Evolutionary conservation across 352 stramenopile genomes (phyloP), one percentile per base, ranked within the genome.

Genomic region (Phytophthora hybrid): DNA sequence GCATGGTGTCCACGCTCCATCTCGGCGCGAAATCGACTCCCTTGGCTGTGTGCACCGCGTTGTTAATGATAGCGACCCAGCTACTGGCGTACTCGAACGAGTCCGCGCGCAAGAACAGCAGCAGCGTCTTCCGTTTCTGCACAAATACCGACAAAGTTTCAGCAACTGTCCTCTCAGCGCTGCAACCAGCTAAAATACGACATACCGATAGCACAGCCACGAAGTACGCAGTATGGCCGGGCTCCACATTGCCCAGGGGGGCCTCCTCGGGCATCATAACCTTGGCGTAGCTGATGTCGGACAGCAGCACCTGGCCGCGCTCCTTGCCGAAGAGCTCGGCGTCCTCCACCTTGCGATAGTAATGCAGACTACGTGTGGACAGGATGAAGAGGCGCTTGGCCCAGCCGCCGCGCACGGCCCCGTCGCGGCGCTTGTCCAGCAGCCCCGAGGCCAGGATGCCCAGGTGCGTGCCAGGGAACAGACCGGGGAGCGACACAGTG

Each of bases 291-390:
- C 79, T 79, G 68, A 96, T 92, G 29, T 96, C 89, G 9, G 83
- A 85, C 7, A 96, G 76, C 74, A 87, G 46, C 29, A 82, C 75
- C 76, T 95, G 87, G 55, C 90, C 88, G 19, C 90, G 83, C 57
- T 96, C 90, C 69, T 93, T 92, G 63, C 90, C 90, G 69, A 96
- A 96, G 31, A 96, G 80, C 63, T 96, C 90, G 55, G 72, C 72
- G 57, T 96, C 90, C 57, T 96, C 88, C 9, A 78, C 79, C 66
- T 95, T 95, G 26, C 90, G 87, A 65, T 93, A 96, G 71, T 96
- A 96, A 59, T 96, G 90, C 41, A 95, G 58, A 46, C 88, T 92
- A 23, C 85, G 84, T 18, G 88, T 93, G 49, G 87, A 94, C 31
- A 96, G 56, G 18, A 96, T 89, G 68, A 96, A 96, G 46, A 95